Percentiles rank a stretch among this genome's conserved stretches.
phyloP scores from a whole-genome alignment of 805 yeast genomes.

The Saturnispora hagleri region DNA sequence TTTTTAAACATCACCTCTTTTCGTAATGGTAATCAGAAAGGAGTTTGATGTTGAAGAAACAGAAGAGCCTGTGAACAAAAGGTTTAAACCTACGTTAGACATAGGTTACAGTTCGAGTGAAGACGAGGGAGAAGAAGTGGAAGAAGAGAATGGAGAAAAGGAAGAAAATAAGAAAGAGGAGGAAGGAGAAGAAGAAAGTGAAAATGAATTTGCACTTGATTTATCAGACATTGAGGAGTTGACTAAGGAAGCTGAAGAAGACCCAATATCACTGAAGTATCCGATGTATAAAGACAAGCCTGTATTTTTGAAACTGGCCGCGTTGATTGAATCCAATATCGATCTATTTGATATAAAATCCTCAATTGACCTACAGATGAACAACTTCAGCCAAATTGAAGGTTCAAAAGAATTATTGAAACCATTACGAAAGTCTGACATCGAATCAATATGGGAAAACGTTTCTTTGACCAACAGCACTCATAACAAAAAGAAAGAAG shows the following conservation, averaged over 20 bases:
- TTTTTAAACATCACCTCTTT: background rate
- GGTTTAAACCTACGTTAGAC: background rate
- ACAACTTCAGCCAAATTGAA: constrained; percentile 16
- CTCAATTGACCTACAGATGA: constrained; percentile 16
- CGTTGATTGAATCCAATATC: background rate
- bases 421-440: constrained; percentile 10
- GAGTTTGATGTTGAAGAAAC: background rate
- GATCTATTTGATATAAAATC: constrained; percentile 6
- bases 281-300: background rate
- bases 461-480: background rate
- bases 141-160: constrained; percentile 1
- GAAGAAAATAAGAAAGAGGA: constrained; percentile 3
- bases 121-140: constrained; percentile 4
- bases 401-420: constrained; percentile 17
- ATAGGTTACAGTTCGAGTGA: constrained; percentile 4
- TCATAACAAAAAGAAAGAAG: background rate
- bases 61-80: background rate
- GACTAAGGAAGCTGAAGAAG: background rate
- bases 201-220: constrained; percentile 11
- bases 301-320: background rate
- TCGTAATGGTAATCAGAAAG: background rate
- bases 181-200: background rate
- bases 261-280: background rate
- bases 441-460: constrained; percentile 8
- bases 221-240: constrained; percentile 14